A percentile compares a stretch with the other conserved stretches of the same genome.
Conservation (phyloP, 2,329 filamentous ascomycete species). For the Stagonosporopsis chrysanthemi region DNA sequence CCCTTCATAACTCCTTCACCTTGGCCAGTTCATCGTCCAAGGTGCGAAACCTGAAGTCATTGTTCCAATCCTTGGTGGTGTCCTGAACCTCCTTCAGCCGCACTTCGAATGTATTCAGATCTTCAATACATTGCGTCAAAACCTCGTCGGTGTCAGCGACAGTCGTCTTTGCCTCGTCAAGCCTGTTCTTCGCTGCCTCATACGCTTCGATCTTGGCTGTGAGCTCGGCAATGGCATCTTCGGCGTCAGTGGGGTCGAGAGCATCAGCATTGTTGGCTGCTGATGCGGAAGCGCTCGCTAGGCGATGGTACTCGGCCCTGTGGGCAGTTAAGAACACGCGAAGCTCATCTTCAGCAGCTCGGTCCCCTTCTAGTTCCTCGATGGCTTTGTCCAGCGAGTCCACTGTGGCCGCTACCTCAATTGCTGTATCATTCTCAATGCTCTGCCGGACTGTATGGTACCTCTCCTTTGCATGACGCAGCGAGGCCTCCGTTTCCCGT, state of each 20-base stretch:
- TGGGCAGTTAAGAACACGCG: background rate
- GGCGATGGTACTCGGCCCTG: background rate
- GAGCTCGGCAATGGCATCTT: background rate
- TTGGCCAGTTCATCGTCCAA: no score
- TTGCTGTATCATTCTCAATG: background rate
- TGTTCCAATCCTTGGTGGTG: no score
- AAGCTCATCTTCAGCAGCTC: background rate
- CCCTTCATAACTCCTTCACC: no score
- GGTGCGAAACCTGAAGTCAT: no score
- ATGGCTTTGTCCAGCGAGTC: background rate
- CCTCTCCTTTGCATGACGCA: background rate
- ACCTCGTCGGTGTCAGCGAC: no score
- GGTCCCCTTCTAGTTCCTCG: background rate
- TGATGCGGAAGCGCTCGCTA: background rate
- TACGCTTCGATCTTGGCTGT: background rate
- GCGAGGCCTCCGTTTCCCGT: background rate
- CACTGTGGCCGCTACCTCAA: background rate
- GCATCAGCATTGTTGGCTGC: background rate
- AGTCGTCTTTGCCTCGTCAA: no score
- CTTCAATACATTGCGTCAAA: no score
- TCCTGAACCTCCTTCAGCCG: no score
- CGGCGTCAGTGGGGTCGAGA: background rate
- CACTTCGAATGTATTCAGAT: no score
- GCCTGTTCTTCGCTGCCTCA: background rate
- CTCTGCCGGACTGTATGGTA: background rate